Evolutionary conservation across 306 rosid species (phyloP), one percentile per base, ranked within the genome.

Genomic region (Trichosanthes cucumerina): DNA sequence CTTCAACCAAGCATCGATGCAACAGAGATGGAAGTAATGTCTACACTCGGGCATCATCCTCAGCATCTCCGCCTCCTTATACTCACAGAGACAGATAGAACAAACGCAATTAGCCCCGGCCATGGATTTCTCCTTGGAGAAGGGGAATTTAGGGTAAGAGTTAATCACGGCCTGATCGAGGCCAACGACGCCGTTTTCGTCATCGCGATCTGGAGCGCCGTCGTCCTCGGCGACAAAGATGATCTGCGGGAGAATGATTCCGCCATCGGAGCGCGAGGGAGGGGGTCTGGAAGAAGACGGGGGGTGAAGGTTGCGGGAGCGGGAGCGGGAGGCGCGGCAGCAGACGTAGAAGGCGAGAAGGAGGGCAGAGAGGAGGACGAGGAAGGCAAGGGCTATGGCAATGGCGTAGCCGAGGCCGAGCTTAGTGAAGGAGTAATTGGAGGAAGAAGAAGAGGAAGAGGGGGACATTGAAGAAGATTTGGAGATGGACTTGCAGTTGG

Each of bases 1-100:
- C 82, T 86, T 91, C 80, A 95, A 84, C 98, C 98, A 95, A 0
- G 96, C 86, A 75, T 95, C 98, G 66, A 95, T 86, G 38, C 98
- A 95, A n/a, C 75, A 78, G 7, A 92, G 71, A 80, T 95, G 98
- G 66, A 95, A 95, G 73, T 64, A 87, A 79, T 95, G 98, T 14
- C 92, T 78, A 65, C 98, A 95, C 82, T 95, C 97, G 0, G 97
- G 98, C 98, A 95, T 95, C 98, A 95, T 91, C 85, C 98, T 78
- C 57, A 95, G 50, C 97, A 92, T 89, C 90, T 95, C 98, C 59
- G 85, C 80, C 0, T 89, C 97, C 85, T 85, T 87, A 44, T 92
- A 95, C 75, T 95, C 97, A 64, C 96, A 89, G 75, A 95, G 78
- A 13, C 98, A 95, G 62, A 95, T 91, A 68, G 98, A 95, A 54